Evolutionary conservation across 192 early-diverging fungal genomes (phyloP), one percentile per base, ranked within the genome.

Genomic region (Rhizoclosmatium sp.): DNA sequence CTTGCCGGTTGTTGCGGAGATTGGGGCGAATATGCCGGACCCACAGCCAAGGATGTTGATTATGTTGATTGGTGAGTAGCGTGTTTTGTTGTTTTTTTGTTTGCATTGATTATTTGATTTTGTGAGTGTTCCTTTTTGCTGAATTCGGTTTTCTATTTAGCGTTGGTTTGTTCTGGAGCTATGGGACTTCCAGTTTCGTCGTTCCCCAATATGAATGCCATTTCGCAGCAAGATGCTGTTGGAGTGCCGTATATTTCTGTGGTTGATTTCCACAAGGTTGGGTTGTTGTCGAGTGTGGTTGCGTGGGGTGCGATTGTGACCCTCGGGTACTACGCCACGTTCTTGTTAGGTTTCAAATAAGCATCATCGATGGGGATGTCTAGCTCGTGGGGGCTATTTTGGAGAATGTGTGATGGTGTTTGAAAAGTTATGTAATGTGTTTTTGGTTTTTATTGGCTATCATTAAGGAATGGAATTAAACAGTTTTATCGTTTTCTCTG

Each of bases 151-250:
- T 79, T 89, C 85, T 89, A 89, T 40, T 75, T 91, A 64, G 94
- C 94, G 19, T 84, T 97, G 39, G 92, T 97, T 88, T 95, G 94
- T 65, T 95, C 93, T 2, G 93, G 91, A 40, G 96, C 94, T 7
- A 96, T 96, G 95, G 94, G 93, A 0, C 84, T 98, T 9, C 95
- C 97, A 2, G 95, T 98, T 3, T 96, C 94, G 0, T 95, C 95
- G 0, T 98, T 97, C 86, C 97, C 97, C 1, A 98, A 98, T 74
- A 97, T 98, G 96, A 97, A 97, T 76, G 96, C 97, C 45, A 95
- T 98, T 56, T 92, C 93, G 78, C 89, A 95, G 82, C 95, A 97
- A 82, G 94, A 97, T 67, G 90, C 92, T 1, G 89, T 93, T 71
- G 97, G 97, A 40, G 87, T 89, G 45, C 93, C 92, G 47, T 98